Evolutionary conservation across 1,284 basidiomycete genomes (phyloP).

Genomic region (Golubevia sp.): DNA sequence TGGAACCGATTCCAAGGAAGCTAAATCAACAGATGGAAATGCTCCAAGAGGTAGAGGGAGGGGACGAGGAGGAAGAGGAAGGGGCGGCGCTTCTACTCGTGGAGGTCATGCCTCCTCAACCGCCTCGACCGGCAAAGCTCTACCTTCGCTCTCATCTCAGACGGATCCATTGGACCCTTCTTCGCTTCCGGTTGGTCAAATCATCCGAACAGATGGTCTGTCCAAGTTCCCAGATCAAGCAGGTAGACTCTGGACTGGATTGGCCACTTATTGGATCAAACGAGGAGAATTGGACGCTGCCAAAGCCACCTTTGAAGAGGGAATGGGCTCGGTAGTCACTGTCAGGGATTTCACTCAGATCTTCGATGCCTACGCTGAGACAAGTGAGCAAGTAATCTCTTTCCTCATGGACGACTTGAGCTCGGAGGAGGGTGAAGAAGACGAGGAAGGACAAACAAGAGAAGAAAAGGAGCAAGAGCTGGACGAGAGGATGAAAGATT

Average conservation of each 20-base stretch:
- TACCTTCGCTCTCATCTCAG: conserved; percentile 12
- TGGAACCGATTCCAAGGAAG: too few species aligned
- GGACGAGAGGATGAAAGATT: conserved; percentile 52
- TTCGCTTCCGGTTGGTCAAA: conserved; percentile 35
- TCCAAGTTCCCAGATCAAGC: conserved; percentile 50
- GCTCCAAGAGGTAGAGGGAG: background rate
- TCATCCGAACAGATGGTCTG: conserved; percentile 45
- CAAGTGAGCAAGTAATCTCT: conserved; percentile 52
- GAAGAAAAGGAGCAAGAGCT: conserved; percentile 39
- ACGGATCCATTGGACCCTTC: conserved; percentile 18
- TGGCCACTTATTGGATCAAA: conserved; percentile 60
- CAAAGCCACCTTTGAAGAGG: conserved; percentile 48
- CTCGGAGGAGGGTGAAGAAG: conserved; percentile 16
- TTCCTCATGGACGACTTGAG: conserved; percentile 60
- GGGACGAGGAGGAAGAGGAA: background rate
- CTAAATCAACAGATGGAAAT: background rate
- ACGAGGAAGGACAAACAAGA: conserved; percentile 16
- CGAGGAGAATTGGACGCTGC: conserved; percentile 51
- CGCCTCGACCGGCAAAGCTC: conserved; percentile 8
- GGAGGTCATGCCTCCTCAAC: too few species aligned
- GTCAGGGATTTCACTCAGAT: conserved; percentile 61
- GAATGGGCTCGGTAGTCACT: conserved; percentile 51
- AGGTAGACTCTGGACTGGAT: conserved; percentile 55
- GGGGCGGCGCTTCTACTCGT: background rate
- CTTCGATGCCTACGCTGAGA: conserved; percentile 60